Percentiles rank a stretch among this genome's conserved stretches.
These are phyloP conservation scores for Morella rubra DNA, from an alignment of 306 rosid species.

Conservation along the genomic window DNA sequence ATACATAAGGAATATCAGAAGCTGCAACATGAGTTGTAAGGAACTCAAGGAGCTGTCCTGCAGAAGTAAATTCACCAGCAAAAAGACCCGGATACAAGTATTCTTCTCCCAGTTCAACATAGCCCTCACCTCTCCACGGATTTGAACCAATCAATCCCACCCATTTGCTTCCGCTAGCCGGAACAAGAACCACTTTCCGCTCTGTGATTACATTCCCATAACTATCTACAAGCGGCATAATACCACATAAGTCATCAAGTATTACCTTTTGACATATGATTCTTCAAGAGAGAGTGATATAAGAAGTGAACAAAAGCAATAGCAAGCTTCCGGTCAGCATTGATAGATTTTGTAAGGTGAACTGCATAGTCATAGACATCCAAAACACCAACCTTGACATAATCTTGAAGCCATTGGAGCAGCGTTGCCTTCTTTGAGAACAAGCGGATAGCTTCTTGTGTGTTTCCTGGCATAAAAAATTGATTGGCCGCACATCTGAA, in stretches of 20 bases:
- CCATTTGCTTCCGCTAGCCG: constrained; percentile 74
- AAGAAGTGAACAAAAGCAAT: constrained; percentile 56
- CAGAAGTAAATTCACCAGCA: constrained; percentile 37
- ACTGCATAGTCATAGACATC: constrained; percentile 33
- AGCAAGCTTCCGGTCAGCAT: constrained; percentile 19
- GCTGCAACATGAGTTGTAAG: constrained; percentile 41
- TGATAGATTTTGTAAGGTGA: constrained; percentile 17
- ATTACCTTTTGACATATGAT: constrained; percentile 22
- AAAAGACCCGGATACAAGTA: constrained; percentile 30
- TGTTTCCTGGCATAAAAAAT: constrained; percentile 53
- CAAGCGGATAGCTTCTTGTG: constrained; percentile 41
- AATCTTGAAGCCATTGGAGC: constrained; percentile 43
- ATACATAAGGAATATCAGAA: constrained; percentile 55
- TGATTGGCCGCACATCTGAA: constrained; percentile 26
- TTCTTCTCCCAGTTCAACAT: constrained; percentile 55
- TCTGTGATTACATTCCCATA: constrained; percentile 30
- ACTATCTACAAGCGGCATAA: constrained; percentile 63
- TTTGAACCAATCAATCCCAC: constrained; percentile 51
- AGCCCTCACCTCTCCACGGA: constrained; percentile 55
- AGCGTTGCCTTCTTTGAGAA: constrained; percentile 17
- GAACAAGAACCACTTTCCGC: constrained; percentile 48
- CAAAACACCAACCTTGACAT: constrained; percentile 22
- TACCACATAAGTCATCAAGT: constrained; percentile 21
- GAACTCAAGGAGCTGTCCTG: constrained; percentile 37
- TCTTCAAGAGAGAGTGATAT: constrained; percentile 33